A percentile compares a stretch with the other conserved stretches of the same genome.
Conservation (phyloP, 2,329 filamentous ascomycete species). For the Blumeria hordei region DNA sequence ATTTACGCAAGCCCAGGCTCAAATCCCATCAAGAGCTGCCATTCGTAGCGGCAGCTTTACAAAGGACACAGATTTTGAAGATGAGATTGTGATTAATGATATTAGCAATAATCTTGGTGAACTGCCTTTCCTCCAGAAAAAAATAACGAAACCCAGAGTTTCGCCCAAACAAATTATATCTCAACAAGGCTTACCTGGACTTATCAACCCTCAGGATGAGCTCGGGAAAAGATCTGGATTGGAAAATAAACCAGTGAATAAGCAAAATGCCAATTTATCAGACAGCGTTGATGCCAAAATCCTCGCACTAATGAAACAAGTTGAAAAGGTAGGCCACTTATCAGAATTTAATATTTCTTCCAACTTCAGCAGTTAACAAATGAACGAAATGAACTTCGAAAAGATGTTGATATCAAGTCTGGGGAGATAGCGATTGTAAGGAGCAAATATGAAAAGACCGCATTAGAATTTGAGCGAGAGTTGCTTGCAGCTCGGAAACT, state of each 20-base stretch:
- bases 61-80: slow-evolving; percentile 22
- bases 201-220: too few relatives aligned
- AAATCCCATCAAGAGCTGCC: slow-evolving; percentile 6
- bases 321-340: slow-evolving; percentile 10
- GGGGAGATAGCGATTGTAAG: slow-evolving; percentile 59
- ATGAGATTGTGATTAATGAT: slow-evolving; percentile 24
- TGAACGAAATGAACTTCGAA: slow-evolving; percentile 28
- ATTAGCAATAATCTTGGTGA: slow-evolving; percentile 9
- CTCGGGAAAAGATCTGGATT: too few relatives aligned
- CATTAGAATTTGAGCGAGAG: slow-evolving; percentile 36
- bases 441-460: slow-evolving; percentile 37
- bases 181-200: too few relatives aligned
- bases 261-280: too few relatives aligned
- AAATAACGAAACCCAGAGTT: not conserved
- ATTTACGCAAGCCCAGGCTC: slow-evolving; percentile 20
- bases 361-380: slow-evolving; percentile 18
- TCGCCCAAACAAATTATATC: too few relatives aligned
- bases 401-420: slow-evolving; percentile 34
- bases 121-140: slow-evolving; percentile 5
- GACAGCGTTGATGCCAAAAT: slow-evolving; percentile 2
- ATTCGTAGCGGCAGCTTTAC: slow-evolving; percentile 2
- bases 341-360: not conserved
- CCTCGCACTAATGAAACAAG: slow-evolving; percentile 8
- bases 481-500: slow-evolving; percentile 35
- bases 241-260: too few relatives aligned